A percentile compares a stretch with the other conserved stretches of the same genome.
Conservation (phyloP, 768 basidiomycete species). For the Pulveroboletus ravenelii region DNA sequence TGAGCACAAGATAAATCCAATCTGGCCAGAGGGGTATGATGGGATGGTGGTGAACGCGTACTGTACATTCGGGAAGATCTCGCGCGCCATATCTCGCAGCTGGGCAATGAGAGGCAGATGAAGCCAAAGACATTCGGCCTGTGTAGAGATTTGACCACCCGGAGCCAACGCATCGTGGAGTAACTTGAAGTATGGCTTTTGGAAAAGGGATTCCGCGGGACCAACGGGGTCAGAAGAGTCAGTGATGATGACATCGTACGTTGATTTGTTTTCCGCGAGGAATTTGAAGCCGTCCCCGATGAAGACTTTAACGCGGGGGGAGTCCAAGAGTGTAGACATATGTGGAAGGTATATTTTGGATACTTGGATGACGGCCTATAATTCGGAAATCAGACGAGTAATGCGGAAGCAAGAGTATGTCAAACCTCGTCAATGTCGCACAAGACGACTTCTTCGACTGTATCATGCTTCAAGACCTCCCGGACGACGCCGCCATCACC, state of each 20-base stretch:
- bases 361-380: slow-evolving; percentile 89
- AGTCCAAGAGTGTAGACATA: slow-evolving; percentile 80
- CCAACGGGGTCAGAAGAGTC: slow-evolving; percentile 98
- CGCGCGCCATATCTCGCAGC: slow-evolving; percentile 61
- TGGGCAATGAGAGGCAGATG: slow-evolving; percentile 84
- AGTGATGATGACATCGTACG: slow-evolving; percentile 97
- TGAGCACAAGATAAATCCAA: slow-evolving; percentile 89
- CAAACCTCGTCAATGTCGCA: slow-evolving; percentile 95
- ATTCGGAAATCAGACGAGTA: background rate
- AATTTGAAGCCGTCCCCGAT: slow-evolving; percentile 98
- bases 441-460: slow-evolving; percentile 87
- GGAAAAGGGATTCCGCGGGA: slow-evolving; percentile 89
- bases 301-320: slow-evolving; percentile 76
- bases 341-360: slow-evolving; percentile 91
- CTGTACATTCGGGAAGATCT: slow-evolving; percentile 75
- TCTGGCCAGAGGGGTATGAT: slow-evolving; percentile 97
- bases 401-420: background rate
- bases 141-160: slow-evolving; percentile 91
- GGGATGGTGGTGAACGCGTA: slow-evolving; percentile 97
- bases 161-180: slow-evolving; percentile 85
- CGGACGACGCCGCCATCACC: slow-evolving; percentile 98
- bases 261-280: slow-evolving; percentile 78
- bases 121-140: slow-evolving; percentile 94
- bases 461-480: slow-evolving; percentile 91
- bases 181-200: slow-evolving; percentile 95